phyloP scores from a whole-genome alignment of 2,329 filamentous ascomycete species.

The Cytospora paraplurivora region DNA sequence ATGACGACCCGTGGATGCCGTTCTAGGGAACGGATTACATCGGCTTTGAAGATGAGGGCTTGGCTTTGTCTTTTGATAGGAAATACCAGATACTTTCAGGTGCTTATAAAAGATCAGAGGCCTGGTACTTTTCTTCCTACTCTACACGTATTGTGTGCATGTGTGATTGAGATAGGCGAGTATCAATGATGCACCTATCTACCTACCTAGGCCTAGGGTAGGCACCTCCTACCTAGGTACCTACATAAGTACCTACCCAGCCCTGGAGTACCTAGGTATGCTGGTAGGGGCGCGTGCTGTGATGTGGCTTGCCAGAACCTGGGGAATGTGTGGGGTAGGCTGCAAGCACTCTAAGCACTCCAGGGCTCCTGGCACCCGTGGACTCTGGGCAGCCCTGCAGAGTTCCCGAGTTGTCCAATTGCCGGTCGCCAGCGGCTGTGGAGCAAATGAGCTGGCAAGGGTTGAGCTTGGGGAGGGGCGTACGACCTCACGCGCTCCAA shows the following conservation, averaged over 20 bases:
- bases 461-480: neutral
- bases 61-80: conserved; percentile 9
- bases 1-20: neutral
- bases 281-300: too few species aligned
- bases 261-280: too few species aligned
- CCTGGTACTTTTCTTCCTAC: neutral
- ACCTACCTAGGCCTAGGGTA: too few species aligned
- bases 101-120: neutral
- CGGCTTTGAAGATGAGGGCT: neutral
- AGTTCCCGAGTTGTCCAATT: conserved; percentile 1
- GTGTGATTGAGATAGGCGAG: neutral
- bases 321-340: conserved; percentile 13
- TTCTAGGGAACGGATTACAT: neutral
- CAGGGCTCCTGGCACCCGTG: too few species aligned
- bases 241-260: too few species aligned
- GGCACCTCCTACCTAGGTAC: too few species aligned
- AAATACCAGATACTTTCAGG: conserved; percentile 20
- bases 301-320: neutral
- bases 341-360: conserved; percentile 22
- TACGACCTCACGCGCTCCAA: too few species aligned
- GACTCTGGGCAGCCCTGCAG: neutral
- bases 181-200: neutral
- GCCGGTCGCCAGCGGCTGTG: neutral
- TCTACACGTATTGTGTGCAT: neutral
- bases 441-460: neutral